Conservation (phyloP, 140 eudicot species). For the Bidens hawaiensis region DNA sequence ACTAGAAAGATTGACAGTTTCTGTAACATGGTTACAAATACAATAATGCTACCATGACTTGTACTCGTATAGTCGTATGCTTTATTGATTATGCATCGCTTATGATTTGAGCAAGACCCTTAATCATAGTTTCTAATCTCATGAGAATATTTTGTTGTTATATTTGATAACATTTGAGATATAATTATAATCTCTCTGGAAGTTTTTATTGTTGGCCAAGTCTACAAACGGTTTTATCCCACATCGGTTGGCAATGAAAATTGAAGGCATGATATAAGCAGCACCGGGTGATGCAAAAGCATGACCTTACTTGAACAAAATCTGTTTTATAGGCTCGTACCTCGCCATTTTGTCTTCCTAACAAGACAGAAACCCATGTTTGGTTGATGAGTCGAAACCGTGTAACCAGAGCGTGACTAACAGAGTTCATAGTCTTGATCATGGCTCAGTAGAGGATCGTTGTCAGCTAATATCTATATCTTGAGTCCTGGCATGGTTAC, state of each 20-base stretch:
- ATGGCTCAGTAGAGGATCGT: no score
- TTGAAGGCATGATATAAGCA: background rate
- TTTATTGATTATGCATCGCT: background rate
- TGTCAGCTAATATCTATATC: no score
- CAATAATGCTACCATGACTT: slow-evolving; percentile 1
- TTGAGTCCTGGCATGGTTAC: background rate
- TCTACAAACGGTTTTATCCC: background rate
- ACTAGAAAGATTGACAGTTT: no score
- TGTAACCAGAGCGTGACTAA: slow-evolving; percentile 16
- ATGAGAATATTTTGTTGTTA: no score
- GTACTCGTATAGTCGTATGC: slow-evolving; percentile 9
- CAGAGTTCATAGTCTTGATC: no score
- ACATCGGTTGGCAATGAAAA: background rate
- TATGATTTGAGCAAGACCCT: no score
- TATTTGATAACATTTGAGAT: background rate
- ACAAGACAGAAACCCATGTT: background rate
- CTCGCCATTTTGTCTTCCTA: slow-evolving; percentile 57
- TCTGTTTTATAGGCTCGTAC: slow-evolving; percentile 90
- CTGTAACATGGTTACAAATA: background rate
- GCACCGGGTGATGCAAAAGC: background rate
- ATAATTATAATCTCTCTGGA: background rate
- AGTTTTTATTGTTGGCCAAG: background rate
- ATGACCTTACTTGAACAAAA: slow-evolving; percentile 73
- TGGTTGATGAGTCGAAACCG: background rate
- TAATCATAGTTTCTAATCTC: no score